Base-by-base conservation (phyloP, 148 eudicot genomes). In the Bassia scoparia region DNA sequence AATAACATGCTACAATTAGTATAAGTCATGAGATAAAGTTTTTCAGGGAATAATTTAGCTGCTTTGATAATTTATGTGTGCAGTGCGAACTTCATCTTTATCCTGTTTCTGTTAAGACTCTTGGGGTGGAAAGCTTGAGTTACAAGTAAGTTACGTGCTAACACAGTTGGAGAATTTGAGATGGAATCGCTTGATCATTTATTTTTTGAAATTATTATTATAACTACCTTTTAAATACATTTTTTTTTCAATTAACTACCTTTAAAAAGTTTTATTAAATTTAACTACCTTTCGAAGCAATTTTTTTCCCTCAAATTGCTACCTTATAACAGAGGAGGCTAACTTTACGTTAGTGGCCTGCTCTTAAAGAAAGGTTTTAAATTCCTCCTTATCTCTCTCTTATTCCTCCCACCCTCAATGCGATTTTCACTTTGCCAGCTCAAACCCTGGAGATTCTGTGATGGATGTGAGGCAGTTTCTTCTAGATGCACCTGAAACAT, bases 391-490 rank as follows among this genome's bases (percentile, higher is more conserved):
- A n/a, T n/a, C n/a, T n/a, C n/a, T n/a, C n/a, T n/a, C n/a, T n/a
- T n/a, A n/a, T n/a, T n/a, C n/a, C n/a, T n/a, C n/a, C n/a, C n/a
- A n/a, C n/a, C n/a, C n/a, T n/a, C n/a, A 12, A 66, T 67, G 67
- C 16, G 43, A 43, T 52, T 80, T 41, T 11, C 46, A 41, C 12
- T 6, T 41, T 78, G 59, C 92, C 92, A 96, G 99, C 84, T 96
- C 61, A 92, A n/a, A 89, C 75, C 97, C 99, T 11, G 94, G 92
- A 20, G 99, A 96, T 84, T 90, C 99, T 50, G 99, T 96, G 53
- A 92, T 96, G 99, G 99, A 96, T 79, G 99, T 96, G 77, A 81
- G 99, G 37, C 99, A 92, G 76, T 96, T 96, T 73, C 95, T 96
- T 69, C 96, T 96, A 63, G 97, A 96, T 86, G 96, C 97, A 43